Base-by-base conservation (phyloP, 2,329 filamentous ascomycete species). In the Xylaria hypoxylon region DNA sequence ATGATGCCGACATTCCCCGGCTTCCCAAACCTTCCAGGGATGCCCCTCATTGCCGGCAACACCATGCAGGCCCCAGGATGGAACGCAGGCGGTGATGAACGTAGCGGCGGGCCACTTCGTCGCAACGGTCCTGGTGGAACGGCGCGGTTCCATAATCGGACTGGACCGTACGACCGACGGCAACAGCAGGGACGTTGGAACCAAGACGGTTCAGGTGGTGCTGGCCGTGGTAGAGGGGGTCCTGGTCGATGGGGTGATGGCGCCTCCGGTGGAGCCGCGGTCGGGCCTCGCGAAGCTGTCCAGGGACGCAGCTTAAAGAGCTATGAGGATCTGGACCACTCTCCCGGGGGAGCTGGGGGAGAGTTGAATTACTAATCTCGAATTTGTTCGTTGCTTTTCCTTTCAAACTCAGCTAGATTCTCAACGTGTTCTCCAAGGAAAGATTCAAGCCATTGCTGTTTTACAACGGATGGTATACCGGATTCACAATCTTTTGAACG, bases 271-370 rank as follows among this genome's bases (percentile, higher is more conserved):
- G 91, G 87, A 26, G 89, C 91, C 38, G 89, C 91, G 2, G 90
- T 94, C 67, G 94, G 94, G 0, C 95, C 96, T 22, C 88, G 92
- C 22, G 94, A 98, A 80, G 95, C 96, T 11, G 94, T 97, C 0
- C 93, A 96, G 72, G 96, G 96, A 5, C 89, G 96, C 64, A 97
- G 92, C 68, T 82, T 99, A 71, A 97, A 97, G 86, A 97, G 93
- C 79, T 99, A 99, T 77, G 96, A 99, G 79, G 96, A 99, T 77
- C 84, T 99, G 26, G 96, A 99, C 81, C 95, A 96, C 51, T 90
- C 91, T 64, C 89, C 89, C 42, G 88, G 90, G 15, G 85, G 87
- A 40, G 92, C 90, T 45, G 89, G 90, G 45, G 92, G 92, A 31
- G 95, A 97, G 81, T 83, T 98, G 75, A 96, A 98, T 80, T 98